Evolutionary conservation across 2,329 filamentous ascomycete genomes (phyloP).

Genomic region (Huntiella abstrusa): DNA sequence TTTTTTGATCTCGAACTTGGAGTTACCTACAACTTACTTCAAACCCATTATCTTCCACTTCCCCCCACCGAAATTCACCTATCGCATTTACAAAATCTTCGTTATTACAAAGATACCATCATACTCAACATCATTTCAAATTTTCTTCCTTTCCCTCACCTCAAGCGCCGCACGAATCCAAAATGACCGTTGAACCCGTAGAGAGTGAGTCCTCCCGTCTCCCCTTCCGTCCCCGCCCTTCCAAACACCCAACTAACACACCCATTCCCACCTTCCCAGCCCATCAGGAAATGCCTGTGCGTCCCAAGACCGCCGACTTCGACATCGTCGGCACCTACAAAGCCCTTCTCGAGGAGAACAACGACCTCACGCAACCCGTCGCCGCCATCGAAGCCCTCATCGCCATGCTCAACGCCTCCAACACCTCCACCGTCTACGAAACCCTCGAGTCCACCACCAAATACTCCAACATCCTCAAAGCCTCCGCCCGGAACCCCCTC

Average conservation of each 20-base stretch:
- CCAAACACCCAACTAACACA: not conserved
- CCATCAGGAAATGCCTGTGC: constrained; percentile 1
- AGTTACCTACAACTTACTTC: not conserved
- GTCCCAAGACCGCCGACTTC: constrained; percentile 15
- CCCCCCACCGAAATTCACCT: not conserved
- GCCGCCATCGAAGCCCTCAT: constrained; percentile 88
- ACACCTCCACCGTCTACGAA: constrained; percentile 77
- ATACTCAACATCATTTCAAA: too few species aligned
- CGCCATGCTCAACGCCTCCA: constrained; percentile 59
- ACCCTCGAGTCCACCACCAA: constrained; percentile 70
- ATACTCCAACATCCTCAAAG: constrained; percentile 60
- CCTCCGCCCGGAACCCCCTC: constrained; percentile 68
- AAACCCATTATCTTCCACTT: not conserved
- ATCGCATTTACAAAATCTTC: not conserved
- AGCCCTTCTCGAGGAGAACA: constrained; percentile 41
- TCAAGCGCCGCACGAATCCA: too few species aligned
- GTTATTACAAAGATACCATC: too few species aligned
- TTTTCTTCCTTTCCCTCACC: too few species aligned
- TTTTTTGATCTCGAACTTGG: constrained; percentile 1
- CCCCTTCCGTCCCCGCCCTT: too few species aligned
- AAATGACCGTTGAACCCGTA: not conserved
- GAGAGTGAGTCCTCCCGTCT: not conserved
- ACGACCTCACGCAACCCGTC: constrained; percentile 84
- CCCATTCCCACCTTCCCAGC: not conserved
- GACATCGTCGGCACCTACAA: constrained; percentile 37